These are phyloP conservation scores for Sclerotinia borealis DNA, from an alignment of 2,329 filamentous ascomycete species.

Conservation along the genomic window DNA sequence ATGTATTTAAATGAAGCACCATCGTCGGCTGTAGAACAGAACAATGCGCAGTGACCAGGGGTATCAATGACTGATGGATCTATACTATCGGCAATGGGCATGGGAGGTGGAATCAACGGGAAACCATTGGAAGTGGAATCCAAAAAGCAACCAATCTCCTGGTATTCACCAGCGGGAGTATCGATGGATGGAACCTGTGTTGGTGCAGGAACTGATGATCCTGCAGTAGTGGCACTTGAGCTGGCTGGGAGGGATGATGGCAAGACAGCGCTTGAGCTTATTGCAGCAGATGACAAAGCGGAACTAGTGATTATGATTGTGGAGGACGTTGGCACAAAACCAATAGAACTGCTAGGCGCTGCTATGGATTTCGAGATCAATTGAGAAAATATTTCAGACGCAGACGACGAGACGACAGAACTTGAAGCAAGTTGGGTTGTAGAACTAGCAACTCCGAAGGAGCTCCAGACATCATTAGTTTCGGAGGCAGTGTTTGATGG, in stretches of 20 bases:
- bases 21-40: background rate
- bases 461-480: background rate
- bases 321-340: background rate
- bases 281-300: background rate
- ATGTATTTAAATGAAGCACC: background rate
- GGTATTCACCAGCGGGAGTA: background rate
- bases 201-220: background rate
- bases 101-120: constrained; percentile 2
- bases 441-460: background rate
- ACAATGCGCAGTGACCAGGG: background rate
- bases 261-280: background rate
- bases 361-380: background rate
- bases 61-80: background rate
- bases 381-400: background rate
- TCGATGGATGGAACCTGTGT: background rate
- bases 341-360: background rate
- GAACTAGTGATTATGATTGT: background rate
- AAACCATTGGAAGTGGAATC: background rate
- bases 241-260: background rate
- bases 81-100: background rate
- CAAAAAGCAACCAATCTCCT: background rate
- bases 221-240: background rate
- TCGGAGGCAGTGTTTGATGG: background rate
- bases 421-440: background rate
- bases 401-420: background rate